Evolutionary conservation across 306 rosid genomes (phyloP), one percentile per base, ranked within the genome.

Genomic region (Cyamopsis tetragonoloba): DNA sequence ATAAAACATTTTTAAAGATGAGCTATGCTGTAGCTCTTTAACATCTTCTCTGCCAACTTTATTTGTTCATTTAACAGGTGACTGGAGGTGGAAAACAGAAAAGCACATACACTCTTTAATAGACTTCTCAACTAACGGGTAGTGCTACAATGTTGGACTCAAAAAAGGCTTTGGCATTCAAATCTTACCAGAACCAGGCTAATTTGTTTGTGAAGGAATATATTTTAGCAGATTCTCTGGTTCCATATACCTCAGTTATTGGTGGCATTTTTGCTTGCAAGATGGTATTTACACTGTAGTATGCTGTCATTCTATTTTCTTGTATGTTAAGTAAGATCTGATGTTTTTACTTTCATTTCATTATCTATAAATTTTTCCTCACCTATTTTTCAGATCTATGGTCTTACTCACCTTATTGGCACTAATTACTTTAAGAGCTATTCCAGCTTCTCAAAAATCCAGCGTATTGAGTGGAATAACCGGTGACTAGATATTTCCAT

Each of bases 381-480:
- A 26, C 42, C 2, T 63, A 13, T 20, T 78, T 55, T 68, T 44
- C 72, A 91, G 98, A 74, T 91, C 13, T 85, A 85, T 50, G 88
- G 82, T 64, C 80, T 87, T 47, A 82, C 83, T 55, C 90, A 85
- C 68, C 64, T 75, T 64, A 35, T 86, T 55, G 82, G 98, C 34
- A 70, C 81, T 24, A 49, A 72, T 55, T 82, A 79, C 78, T 89
- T 88, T 55, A 91, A 85, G 88, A 84, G 82, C 80, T 83, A 88
- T 79, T 77, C 91, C 4, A 82, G 75, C 67, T 89, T 91, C 54
- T 73, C 96, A 38, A 82, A 68, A 74, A 17, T 83, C 46, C 96
- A 87, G 67, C 87, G 89, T 13, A 55, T 66, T 53, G 95, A 91
- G 79, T 91, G 98, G 98, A 89, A 87, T 72, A 89, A 83, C 84